Conservation (phyloP, 2,329 filamentous ascomycete genomes). For the Fusarium transvaalense region DNA sequence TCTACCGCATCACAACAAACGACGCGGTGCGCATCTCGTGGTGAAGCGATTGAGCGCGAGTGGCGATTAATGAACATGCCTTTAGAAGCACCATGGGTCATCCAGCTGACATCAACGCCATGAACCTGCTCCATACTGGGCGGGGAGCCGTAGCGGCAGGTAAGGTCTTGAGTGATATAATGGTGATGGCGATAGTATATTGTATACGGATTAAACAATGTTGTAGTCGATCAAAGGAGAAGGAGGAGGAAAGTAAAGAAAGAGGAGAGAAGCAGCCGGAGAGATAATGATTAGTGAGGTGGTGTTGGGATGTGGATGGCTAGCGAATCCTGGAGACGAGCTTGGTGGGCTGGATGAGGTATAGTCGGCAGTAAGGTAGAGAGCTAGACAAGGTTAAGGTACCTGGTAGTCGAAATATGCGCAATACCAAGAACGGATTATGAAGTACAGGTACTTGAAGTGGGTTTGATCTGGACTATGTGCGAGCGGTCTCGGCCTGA, state of each 20-base stretch:
- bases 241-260: constrained; percentile 15
- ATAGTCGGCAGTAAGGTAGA: constrained; percentile 25
- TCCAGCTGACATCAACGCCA: constrained; percentile 90
- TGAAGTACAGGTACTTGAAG: constrained; percentile 35
- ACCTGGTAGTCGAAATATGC: constrained; percentile 16
- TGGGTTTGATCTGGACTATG: constrained; percentile 31
- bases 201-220: constrained; percentile 20
- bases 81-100: constrained; percentile 84
- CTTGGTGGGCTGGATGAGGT: constrained; percentile 34
- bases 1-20: neutral
- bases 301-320: constrained; percentile 36
- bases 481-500: constrained; percentile 31
- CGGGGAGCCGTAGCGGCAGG: constrained; percentile 31
- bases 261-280: constrained; percentile 30
- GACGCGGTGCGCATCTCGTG: constrained; percentile 31
- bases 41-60: constrained; percentile 27
- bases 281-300: constrained; percentile 31
- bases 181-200: constrained; percentile 15
- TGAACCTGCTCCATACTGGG: constrained; percentile 81
- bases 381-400: constrained; percentile 30
- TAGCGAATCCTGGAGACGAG: constrained; percentile 42
- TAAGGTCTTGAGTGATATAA: constrained; percentile 7
- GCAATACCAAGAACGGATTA: constrained; percentile 28
- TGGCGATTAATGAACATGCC: constrained; percentile 65
- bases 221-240: constrained; percentile 12